These are phyloP conservation scores for Rhamnella rubrinervis DNA, from an alignment of 331 rosid species.

Conservation along the genomic window DNA sequence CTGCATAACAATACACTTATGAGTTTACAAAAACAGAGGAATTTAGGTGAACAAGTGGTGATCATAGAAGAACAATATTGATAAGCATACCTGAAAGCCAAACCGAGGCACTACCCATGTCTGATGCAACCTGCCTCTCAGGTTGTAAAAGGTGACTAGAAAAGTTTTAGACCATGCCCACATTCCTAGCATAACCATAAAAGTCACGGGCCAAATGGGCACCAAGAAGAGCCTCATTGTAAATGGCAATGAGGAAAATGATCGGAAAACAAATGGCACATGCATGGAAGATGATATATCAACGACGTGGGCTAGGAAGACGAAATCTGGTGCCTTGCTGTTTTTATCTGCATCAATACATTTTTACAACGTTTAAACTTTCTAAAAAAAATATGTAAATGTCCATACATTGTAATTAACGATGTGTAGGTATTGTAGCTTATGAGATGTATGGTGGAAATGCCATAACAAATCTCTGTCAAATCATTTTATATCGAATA, in stretches of 20 bases:
- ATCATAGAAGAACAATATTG: background rate
- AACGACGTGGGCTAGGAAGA: constrained; percentile 88
- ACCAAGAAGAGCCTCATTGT: constrained; percentile 42
- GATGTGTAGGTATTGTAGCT: no score
- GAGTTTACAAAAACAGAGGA: background rate
- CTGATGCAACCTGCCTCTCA: constrained; percentile 68
- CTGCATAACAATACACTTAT: constrained; percentile 32
- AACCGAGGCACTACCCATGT: constrained; percentile 89
- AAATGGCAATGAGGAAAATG: constrained; percentile 59
- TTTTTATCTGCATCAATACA: constrained; percentile 39
- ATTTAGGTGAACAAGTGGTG: background rate
- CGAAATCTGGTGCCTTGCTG: constrained; percentile 64
- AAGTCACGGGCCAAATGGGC: constrained; percentile 25
- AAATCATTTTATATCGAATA: no score
- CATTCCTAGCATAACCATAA: constrained; percentile 54
- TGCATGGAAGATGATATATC: constrained; percentile 64
- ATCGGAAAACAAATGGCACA: constrained; percentile 52
- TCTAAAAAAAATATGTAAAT: no score
- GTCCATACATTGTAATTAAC: no score
- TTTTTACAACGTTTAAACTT: no score
- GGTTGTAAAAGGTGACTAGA: constrained; percentile 54
- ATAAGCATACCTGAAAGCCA: constrained; percentile 70
- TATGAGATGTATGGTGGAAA: no score
- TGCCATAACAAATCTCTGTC: no score
- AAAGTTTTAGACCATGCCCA: constrained; percentile 82